phyloP scores from a whole-genome alignment of 202 grass and related monocot genomes.

The Zizania palustris region DNA sequence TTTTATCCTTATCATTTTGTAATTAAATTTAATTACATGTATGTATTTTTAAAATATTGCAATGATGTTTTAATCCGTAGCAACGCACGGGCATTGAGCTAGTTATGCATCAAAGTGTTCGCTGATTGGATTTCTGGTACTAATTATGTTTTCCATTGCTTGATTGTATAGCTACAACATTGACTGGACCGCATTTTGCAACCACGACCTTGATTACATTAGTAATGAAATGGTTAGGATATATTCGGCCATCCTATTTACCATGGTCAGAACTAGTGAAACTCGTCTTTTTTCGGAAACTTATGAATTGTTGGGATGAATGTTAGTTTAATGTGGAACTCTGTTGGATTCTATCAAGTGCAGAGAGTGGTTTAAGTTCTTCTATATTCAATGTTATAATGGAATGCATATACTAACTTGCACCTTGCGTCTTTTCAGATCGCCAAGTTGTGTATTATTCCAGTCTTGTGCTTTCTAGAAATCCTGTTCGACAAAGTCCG shows the following conservation, averaged over 20 bases:
- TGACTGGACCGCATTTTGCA: conserved; percentile 68
- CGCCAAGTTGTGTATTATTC: conserved; percentile 69
- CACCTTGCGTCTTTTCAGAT: conserved; percentile 47
- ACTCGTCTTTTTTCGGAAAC: conserved; percentile 65
- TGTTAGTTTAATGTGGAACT: conserved; percentile 80
- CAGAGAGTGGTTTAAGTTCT: conserved; percentile 11
- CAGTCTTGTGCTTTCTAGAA: conserved; percentile 63
- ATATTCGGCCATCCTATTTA: conserved; percentile 62
- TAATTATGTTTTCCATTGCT: conserved; percentile 4
- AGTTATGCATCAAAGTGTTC: background rate
- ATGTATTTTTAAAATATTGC: too few species aligned
- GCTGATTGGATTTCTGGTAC: background rate
- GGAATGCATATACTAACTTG: conserved; percentile 11
- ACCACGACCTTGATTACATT: conserved; percentile 65
- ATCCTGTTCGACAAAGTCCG: conserved; percentile 62
- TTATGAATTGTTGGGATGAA: conserved; percentile 78
- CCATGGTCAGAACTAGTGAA: conserved; percentile 58
- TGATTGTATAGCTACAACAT: conserved; percentile 61
- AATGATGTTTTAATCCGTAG: too few species aligned
- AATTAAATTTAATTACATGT: too few species aligned
- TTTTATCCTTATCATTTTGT: too few species aligned
- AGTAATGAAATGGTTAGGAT: conserved; percentile 61
- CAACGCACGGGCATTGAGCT: too few species aligned
- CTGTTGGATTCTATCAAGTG: conserved; percentile 78
- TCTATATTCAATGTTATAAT: conserved; percentile 19